Evolutionary conservation across 768 basidiomycete genomes (phyloP), one percentile per base, ranked within the genome.

Genomic region (Phaeotremella fagi): DNA sequence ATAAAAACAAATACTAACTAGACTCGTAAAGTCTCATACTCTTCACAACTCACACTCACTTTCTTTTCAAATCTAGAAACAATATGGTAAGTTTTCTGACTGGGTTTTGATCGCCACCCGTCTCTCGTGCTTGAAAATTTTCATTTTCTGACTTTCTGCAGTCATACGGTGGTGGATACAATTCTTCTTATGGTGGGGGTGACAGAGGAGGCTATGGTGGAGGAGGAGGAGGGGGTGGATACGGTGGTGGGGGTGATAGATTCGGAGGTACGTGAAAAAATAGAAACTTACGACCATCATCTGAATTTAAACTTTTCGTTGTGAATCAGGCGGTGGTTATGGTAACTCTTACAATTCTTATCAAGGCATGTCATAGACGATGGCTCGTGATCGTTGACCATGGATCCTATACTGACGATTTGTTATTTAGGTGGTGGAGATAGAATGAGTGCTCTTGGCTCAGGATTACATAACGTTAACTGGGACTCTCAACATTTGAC

Each of bases 401-500:
- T 42, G 4, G 15, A n/a, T n/a, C n/a, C 38, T 35, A 14, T 37
- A 6, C 42, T 52, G 28, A 9, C 38, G 33, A 45, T 36, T 46
- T 9, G 16, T 15, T 26, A 24, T 55, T 62, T 60, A 49, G 68
- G 68, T 60, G 72, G 72, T 50, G 73, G 73, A 41, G 75, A 76
- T 63, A 70, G 75, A 46, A 90, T 90, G 87, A 79, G 82, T 45
- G 81, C 80, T 69, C 82, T 97, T 16, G 92, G 94, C 29, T 83
- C 85, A 35, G 82, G 87, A 42, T 80, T 98, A 48, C 83, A 84
- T 57, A 79, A 80, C 47, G 84, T 95, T 51, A 89, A 98, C 77
- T 99, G 95, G 95, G 73, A 78, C 48, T 75, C 75, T 36, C 79
- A 83, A 42, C 83, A 83, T 55, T 77, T 95, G 52, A 81, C 84